Percentiles rank a stretch among this genome's conserved stretches.
Evolutionary conservation across 1,284 basidiomycete species (phyloP).

Genomic region (Marasmius oreades): DNA sequence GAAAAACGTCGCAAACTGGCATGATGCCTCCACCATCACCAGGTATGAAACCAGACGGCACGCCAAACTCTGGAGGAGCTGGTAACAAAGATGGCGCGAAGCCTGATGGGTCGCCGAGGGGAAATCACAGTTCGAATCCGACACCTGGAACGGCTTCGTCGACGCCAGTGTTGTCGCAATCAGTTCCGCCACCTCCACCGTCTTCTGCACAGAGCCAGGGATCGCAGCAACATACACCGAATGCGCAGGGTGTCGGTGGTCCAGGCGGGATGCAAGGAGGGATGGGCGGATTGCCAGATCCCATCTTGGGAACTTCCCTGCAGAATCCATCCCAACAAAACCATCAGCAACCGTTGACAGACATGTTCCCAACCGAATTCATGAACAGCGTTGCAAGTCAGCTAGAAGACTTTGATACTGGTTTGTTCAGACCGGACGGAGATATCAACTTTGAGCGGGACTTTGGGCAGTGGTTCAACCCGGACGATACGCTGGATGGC

Average conservation of each 20-base stretch:
- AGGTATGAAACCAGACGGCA: slow-evolving; percentile 24
- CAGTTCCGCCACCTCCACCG: not conserved
- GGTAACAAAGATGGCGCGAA: slow-evolving; percentile 17
- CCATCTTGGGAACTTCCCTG: not conserved
- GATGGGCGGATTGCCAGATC: slow-evolving; percentile 6
- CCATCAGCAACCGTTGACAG: slow-evolving; percentile 19
- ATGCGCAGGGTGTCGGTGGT: not conserved
- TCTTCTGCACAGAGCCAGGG: slow-evolving; percentile 11
- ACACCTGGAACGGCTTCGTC: slow-evolving; percentile 39
- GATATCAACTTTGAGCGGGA: slow-evolving; percentile 63
- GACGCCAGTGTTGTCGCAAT: slow-evolving; percentile 36
- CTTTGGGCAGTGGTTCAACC: slow-evolving; percentile 68
- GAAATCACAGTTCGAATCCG: slow-evolving; percentile 17
- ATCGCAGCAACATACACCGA: slow-evolving; percentile 10
- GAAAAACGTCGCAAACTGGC: slow-evolving; percentile 14
- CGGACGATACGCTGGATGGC: slow-evolving; percentile 33
- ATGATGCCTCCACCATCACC: slow-evolving; percentile 13
- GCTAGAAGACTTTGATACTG: slow-evolving; percentile 42
- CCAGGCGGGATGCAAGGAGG: not conserved
- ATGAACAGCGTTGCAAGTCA: slow-evolving; percentile 34
- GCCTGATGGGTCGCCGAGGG: slow-evolving; percentile 46
- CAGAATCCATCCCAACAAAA: not conserved
- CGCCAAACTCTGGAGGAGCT: not conserved
- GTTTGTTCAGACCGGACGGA: slow-evolving; percentile 40
- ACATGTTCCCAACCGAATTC: slow-evolving; percentile 38